Conservation (phyloP, 495 filamentous ascomycete genomes). For the Hypoxylon perforatum region DNA sequence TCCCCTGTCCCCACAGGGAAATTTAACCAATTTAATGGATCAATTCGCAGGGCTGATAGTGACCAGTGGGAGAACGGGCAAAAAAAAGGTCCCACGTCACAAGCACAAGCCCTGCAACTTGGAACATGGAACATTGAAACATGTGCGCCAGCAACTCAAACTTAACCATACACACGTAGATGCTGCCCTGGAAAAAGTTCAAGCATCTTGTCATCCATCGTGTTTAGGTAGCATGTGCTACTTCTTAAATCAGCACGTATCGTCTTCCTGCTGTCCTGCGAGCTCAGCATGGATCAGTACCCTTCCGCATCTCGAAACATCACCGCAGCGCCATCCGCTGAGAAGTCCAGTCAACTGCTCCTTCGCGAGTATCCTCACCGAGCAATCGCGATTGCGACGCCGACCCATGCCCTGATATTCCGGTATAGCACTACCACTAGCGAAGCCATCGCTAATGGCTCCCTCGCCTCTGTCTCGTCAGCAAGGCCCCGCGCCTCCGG, state of each 20-base stretch:
- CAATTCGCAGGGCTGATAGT: slow-evolving; percentile 39
- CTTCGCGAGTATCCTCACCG: slow-evolving; percentile 84
- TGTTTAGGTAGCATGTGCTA: slow-evolving; percentile 42
- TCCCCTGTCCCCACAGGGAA: slow-evolving; percentile 26
- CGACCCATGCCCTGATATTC: slow-evolving; percentile 84
- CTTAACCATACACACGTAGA: background rate
- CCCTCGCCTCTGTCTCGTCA: slow-evolving; percentile 58
- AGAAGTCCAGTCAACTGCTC: slow-evolving; percentile 66
- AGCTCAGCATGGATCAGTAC: slow-evolving; percentile 50
- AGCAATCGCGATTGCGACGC: slow-evolving; percentile 83
- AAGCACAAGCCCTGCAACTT: slow-evolving; percentile 15
- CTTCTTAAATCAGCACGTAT: slow-evolving; percentile 24
- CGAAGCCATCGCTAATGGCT: slow-evolving; percentile 62
- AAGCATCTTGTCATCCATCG: slow-evolving; percentile 3
- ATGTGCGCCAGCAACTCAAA: slow-evolving; percentile 15
- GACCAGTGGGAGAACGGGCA: slow-evolving; percentile 11
- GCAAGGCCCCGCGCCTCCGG: slow-evolving; percentile 49
- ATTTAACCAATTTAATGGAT: slow-evolving; percentile 34
- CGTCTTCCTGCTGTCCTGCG: slow-evolving; percentile 43
- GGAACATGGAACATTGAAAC: slow-evolving; percentile 19
- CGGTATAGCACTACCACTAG: slow-evolving; percentile 72
- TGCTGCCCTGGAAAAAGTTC: background rate
- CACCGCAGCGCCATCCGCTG: slow-evolving; percentile 48
- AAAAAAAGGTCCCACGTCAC: slow-evolving; percentile 34
- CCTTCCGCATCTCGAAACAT: slow-evolving; percentile 39